Base-by-base conservation (phyloP, 2,329 filamentous ascomycete genomes). In the Stachybotrys chlorohalonatus region DNA sequence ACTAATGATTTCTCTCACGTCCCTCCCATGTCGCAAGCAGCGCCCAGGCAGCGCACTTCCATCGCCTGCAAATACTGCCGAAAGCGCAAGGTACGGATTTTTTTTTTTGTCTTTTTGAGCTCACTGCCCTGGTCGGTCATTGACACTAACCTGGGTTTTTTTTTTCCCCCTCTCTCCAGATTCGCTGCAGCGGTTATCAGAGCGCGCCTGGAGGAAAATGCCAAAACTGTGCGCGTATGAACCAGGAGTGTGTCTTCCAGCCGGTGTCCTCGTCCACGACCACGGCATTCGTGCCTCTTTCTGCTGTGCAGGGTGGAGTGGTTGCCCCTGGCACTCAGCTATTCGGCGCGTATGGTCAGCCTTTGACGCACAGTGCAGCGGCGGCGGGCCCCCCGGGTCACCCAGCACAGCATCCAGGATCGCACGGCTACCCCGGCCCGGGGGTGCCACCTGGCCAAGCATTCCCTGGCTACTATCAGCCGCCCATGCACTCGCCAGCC, bases 181-280 rank as follows among this genome's bases (percentile, higher is more conserved):
- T 84, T 58, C 79, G 81, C 45, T 84, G 81, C 70, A 83, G 80
- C 57, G 81, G 81, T 31, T 83, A 83, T 58, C 76, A 80, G 56
- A 82, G 79, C 57, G 80, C 78, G 0, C 77, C 78, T 0, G 80
- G 80, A 17, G 81, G 80, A 11, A 82, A 83, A 59, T 84, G 81
- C 59, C 76, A 80, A 54, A 84, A 83, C 60, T 84, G 81, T 61
- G 79, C 80, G 46, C 80, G 82, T 58, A 82, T 83, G 69, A 80
- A 81, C 51, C 81, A 83, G 60, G 80, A 84, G 57, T 84, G 81
- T 56, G 75, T 83, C 13, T 83, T 84, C 56, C 80, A 83, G 61
- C 81, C 80, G 0, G 81, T 83, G 1, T 81, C 78, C 5, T 79
- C 76, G 0, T 77, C 78, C 11, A 75, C 76, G 46, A 78, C 78